Conservation (phyloP, 306 rosid genomes). For the Ziziphus jujuba region DNA sequence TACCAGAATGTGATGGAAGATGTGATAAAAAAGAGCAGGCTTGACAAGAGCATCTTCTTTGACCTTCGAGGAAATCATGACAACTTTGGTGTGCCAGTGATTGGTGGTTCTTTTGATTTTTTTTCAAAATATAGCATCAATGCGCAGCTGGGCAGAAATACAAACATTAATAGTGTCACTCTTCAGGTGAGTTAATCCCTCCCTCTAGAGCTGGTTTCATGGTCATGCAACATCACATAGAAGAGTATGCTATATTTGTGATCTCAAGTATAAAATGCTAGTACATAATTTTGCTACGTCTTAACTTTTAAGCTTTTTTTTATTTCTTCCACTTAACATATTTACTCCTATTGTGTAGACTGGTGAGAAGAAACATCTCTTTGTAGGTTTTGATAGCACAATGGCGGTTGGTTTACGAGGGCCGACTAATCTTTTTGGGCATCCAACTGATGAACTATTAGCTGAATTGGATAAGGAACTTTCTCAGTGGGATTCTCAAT, state of each 20-base stretch:
- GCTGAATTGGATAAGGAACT: slow-evolving; percentile 70
- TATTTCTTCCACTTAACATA: slow-evolving; percentile 24
- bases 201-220: not conserved
- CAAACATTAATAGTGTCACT: slow-evolving; percentile 66
- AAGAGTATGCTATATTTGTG: not conserved
- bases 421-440: slow-evolving; percentile 93
- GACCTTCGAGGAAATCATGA: slow-evolving; percentile 94
- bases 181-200: slow-evolving; percentile 57
- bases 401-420: slow-evolving; percentile 79
- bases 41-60: slow-evolving; percentile 59
- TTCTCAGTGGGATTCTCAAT: slow-evolving; percentile 76
- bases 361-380: slow-evolving; percentile 62
- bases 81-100: slow-evolving; percentile 73
- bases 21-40: slow-evolving; percentile 68
- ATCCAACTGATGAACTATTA: slow-evolving; percentile 77
- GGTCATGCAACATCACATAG: not conserved
- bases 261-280: slow-evolving; percentile 6
- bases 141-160: slow-evolving; percentile 66
- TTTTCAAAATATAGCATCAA: slow-evolving; percentile 80
- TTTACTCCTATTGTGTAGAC: slow-evolving; percentile 47
- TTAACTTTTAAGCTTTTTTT: slow-evolving; percentile 19
- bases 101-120: slow-evolving; percentile 77
- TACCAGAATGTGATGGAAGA: slow-evolving; percentile 57
- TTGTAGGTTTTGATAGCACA: slow-evolving; percentile 87
- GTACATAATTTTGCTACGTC: slow-evolving; percentile 20